Conservation (phyloP, 768 basidiomycete genomes). For the Naganishia antarctica region DNA sequence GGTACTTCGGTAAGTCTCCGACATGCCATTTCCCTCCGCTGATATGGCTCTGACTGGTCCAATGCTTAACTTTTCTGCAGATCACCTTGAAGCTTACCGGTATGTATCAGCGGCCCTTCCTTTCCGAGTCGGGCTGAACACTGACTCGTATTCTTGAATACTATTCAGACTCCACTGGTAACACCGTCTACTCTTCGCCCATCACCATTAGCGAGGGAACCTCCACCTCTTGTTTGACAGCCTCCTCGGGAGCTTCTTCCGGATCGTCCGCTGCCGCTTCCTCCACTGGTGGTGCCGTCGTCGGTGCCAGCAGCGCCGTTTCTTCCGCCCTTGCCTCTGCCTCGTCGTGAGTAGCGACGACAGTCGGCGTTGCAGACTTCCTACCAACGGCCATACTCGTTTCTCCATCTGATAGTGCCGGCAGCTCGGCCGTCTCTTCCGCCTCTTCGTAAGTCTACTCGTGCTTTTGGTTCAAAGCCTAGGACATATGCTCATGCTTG, state of each 20-base stretch:
- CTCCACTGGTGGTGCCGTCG: slow-evolving; percentile 23
- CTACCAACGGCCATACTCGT: background rate
- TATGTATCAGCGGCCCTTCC: background rate
- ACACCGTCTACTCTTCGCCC: slow-evolving; percentile 40
- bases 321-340: slow-evolving; percentile 5
- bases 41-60: too few relatives aligned
- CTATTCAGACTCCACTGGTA: slow-evolving; percentile 61
- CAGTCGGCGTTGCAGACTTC: background rate
- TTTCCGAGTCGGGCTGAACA: too few relatives aligned
- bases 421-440: slow-evolving; percentile 1
- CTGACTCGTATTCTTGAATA: background rate
- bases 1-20: slow-evolving; percentile 54
- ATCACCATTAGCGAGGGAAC: slow-evolving; percentile 39
- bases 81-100: slow-evolving; percentile 50
- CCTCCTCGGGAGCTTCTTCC: background rate
- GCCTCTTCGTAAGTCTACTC: slow-evolving; percentile 6
- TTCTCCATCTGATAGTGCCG: background rate
- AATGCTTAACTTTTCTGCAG: too few relatives aligned
- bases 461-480: background rate
- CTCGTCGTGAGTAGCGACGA: background rate
- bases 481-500: background rate
- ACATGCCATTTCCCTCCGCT: too few relatives aligned
- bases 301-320: slow-evolving; percentile 30
- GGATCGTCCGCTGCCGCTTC: slow-evolving; percentile 35
- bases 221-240: slow-evolving; percentile 35